Evolutionary conservation across 129 eudicot genomes (phyloP).

Genomic region (Ambrosia trifida): DNA sequence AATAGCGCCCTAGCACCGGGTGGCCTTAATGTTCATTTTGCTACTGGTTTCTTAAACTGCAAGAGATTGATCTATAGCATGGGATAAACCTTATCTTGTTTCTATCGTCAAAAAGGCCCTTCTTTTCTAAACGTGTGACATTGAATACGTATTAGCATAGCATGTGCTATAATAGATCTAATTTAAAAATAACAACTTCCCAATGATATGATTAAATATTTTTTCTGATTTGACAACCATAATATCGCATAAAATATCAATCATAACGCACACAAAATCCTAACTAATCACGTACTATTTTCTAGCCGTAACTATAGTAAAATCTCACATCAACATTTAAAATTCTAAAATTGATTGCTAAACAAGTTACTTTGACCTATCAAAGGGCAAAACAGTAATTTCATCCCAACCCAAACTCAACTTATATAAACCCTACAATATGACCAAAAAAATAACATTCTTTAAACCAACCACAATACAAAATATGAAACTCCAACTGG

Average conservation of each 20-base stretch:
- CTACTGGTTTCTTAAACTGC: neutral
- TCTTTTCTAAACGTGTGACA: neutral
- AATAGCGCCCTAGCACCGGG: too few species aligned
- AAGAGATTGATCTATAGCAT: neutral
- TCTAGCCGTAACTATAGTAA: neutral
- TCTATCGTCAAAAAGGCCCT: neutral
- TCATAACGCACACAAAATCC: neutral
- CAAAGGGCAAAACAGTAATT: conserved; percentile 27
- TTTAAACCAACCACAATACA: neutral
- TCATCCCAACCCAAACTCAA: neutral
- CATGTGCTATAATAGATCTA: neutral
- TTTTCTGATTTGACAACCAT: conserved; percentile 14
- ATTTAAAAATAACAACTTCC: neutral
- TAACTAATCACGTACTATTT: neutral
- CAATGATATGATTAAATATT: neutral
- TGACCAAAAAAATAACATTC: neutral
- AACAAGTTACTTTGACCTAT: neutral
- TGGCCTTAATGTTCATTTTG: neutral
- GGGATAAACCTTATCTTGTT: neutral
- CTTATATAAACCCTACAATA: neutral
- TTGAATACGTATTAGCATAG: neutral
- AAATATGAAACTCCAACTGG: conserved; percentile 19
- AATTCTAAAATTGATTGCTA: neutral
- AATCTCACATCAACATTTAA: neutral
- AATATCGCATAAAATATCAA: conserved; percentile 4